Conservation (phyloP, 257 asterid species). For the Linaria vulgaris region DNA sequence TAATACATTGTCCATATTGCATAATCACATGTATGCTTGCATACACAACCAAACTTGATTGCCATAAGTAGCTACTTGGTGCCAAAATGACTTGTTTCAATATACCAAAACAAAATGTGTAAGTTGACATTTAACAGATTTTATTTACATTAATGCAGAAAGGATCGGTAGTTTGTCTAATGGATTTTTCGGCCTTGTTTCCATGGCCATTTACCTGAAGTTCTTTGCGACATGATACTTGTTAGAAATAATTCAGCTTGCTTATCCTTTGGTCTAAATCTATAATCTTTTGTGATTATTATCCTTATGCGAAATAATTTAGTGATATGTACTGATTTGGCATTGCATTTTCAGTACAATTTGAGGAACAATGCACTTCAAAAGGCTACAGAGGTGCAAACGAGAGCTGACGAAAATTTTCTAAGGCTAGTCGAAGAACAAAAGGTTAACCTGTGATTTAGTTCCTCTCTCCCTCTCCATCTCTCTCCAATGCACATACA, state of each 20-base stretch:
- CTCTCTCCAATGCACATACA: constrained; percentile 5
- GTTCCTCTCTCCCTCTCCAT: constrained; percentile 14
- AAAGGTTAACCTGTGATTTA: constrained; percentile 38
- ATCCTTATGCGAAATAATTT: neutral
- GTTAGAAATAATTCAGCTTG: constrained; percentile 5
- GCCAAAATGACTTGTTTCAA: neutral
- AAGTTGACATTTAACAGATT: no score
- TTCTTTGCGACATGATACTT: no score
- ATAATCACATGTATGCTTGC: neutral
- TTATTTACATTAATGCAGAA: neutral
- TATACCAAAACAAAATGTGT: neutral
- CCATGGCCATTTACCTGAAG: no score
- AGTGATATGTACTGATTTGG: constrained; percentile 9
- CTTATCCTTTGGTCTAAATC: constrained; percentile 9
- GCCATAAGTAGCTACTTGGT: constrained; percentile 11
- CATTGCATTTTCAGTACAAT: constrained; percentile 50
- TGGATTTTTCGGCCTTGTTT: no score
- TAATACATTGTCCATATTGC: constrained; percentile 15
- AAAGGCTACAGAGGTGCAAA: constrained; percentile 82
- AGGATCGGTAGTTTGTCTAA: no score
- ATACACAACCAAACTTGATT: constrained; percentile 9
- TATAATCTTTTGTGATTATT: neutral
- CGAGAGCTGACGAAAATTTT: constrained; percentile 75
- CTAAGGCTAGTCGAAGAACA: constrained; percentile 82
- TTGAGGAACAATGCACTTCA: constrained; percentile 63